These are phyloP conservation scores for Rubus parviflorus DNA, from an alignment of 306 rosid genomes.

Conservation along the genomic window DNA sequence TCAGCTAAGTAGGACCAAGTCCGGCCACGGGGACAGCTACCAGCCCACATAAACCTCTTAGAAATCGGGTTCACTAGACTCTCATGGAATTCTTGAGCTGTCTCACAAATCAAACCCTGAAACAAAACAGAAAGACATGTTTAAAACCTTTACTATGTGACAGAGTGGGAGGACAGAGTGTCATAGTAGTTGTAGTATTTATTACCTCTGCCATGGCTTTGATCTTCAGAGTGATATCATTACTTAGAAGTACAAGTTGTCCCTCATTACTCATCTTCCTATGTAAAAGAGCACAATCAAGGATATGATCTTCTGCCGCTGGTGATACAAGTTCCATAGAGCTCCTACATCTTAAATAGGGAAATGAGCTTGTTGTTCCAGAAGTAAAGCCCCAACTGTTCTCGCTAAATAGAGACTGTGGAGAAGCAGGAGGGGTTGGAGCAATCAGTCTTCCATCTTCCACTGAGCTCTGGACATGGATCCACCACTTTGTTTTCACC, in stretches of 20 bases:
- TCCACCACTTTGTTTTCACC: constrained; percentile 68
- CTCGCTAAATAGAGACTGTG: constrained; percentile 37
- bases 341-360: constrained; percentile 23
- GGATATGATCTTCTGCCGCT: constrained; percentile 64
- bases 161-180: constrained; percentile 3
- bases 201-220: constrained; percentile 87
- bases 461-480: constrained; percentile 69
- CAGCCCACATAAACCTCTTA: constrained; percentile 80
- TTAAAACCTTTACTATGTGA: constrained; percentile 6
- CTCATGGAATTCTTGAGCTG: constrained; percentile 60
- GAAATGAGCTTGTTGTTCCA: constrained; percentile 26
- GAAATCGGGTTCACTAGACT: constrained; percentile 85
- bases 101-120: constrained; percentile 82
- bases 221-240: constrained; percentile 58
- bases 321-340: constrained; percentile 52
- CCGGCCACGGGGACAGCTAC: constrained; percentile 77
- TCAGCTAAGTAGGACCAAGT: constrained; percentile 76
- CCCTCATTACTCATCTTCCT: constrained; percentile 43
- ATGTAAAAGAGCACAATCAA: constrained; percentile 58
- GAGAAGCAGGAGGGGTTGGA: constrained; percentile 66
- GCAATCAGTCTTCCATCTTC: constrained; percentile 52
- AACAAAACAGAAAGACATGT: constrained; percentile 12
- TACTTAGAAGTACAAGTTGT: constrained; percentile 68
- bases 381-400: constrained; percentile 23
- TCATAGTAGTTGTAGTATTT: not conserved